Conservation (phyloP, 768 basidiomycete species). For the Russula dissimulans region DNA sequence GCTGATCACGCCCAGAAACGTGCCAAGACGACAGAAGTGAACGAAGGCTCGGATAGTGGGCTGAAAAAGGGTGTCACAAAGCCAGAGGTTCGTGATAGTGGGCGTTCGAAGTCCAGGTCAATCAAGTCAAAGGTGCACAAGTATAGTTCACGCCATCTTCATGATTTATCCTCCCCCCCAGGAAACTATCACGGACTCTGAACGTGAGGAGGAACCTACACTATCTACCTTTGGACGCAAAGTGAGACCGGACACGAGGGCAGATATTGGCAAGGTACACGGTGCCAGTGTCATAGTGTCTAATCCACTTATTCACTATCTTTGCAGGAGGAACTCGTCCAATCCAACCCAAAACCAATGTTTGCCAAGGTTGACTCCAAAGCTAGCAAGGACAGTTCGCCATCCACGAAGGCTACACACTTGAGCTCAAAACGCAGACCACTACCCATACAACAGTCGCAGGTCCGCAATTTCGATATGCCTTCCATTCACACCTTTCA, state of each 20-base stretch:
- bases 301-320: background rate
- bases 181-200: slow-evolving; percentile 16
- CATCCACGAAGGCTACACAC: background rate
- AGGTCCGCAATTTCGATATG: background rate
- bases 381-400: background rate
- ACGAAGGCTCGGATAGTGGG: background rate
- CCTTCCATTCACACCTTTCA: background rate
- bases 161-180: background rate
- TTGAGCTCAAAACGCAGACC: slow-evolving; percentile 5
- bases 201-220: background rate
- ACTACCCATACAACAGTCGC: background rate
- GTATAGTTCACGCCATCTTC: background rate
- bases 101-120: background rate
- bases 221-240: background rate
- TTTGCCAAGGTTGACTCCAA: background rate
- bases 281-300: background rate
- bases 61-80: background rate
- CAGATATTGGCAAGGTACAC: background rate
- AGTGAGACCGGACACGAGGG: background rate
- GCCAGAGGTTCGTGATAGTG: background rate
- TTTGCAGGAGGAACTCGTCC: background rate
- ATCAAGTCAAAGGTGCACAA: slow-evolving; percentile 11
- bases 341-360: background rate
- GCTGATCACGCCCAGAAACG: background rate
- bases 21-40: background rate